These are phyloP conservation scores for Ustilago shanxiensis DNA, from an alignment of 1,284 basidiomycete genomes.

Conservation along the genomic window DNA sequence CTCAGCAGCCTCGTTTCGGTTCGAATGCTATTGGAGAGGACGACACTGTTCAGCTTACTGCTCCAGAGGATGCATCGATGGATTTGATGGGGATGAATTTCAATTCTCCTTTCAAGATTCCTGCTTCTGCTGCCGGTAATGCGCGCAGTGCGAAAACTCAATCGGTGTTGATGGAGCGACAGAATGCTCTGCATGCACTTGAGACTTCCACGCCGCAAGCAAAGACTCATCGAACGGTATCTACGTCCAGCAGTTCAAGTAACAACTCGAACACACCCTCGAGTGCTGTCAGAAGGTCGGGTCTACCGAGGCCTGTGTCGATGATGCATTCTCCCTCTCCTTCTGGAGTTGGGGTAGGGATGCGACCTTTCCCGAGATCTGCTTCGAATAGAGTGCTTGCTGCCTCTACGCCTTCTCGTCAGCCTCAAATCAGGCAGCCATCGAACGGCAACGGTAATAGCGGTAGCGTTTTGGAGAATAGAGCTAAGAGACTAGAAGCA, in stretches of 20 bases:
- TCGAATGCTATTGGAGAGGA: constrained; percentile 19
- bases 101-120: constrained; percentile 48
- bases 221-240: constrained; percentile 21
- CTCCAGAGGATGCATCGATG: constrained; percentile 52
- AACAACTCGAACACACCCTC: constrained; percentile 5
- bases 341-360: neutral
- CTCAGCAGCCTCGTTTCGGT: constrained; percentile 19
- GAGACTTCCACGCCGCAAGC: constrained; percentile 7
- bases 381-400: constrained; percentile 24
- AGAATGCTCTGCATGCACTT: neutral
- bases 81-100: constrained; percentile 60
- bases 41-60: constrained; percentile 54
- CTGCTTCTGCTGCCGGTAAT: constrained; percentile 4
- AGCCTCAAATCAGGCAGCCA: neutral
- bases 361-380: constrained; percentile 18
- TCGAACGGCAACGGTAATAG: neutral
- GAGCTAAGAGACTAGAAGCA: constrained; percentile 34
- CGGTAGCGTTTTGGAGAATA: constrained; percentile 29
- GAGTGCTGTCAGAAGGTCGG: constrained; percentile 24
- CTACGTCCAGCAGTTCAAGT: constrained; percentile 33
- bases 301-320: constrained; percentile 53
- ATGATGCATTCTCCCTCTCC: constrained; percentile 42
- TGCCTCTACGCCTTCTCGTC: constrained; percentile 17
- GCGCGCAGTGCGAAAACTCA: constrained; percentile 16
- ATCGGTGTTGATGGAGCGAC: constrained; percentile 25